Evolutionary conservation across 176 grass and related monocot genomes (phyloP), one percentile per base, ranked within the genome.

Genomic region (Carex myosuroides): DNA sequence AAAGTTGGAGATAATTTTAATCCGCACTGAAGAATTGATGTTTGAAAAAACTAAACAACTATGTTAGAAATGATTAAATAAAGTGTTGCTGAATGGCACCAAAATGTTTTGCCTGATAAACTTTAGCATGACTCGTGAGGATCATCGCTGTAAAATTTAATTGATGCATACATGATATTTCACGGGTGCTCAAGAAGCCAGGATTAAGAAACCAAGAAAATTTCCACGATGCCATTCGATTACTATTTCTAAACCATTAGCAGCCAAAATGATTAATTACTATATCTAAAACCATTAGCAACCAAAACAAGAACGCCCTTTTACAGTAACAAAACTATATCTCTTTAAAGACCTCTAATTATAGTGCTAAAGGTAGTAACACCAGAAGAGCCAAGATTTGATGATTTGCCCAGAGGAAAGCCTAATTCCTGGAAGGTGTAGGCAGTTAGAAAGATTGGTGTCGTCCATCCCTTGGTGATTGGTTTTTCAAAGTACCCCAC

Each of bases 351-450:
- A 33, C 79, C 59, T 82, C 58, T 83, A 29, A 6, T 65, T 83
- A 29, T 67, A 83, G 46, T 52, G 63, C 35, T 65, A 81, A 64
- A 64, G 37, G 60, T 62, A n/a, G n/a, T 64, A 81, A 81, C 32
- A 48, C 64, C 33, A 46, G 17, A 42, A 11, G 59, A 63, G 56
- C 79, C 37, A 81, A 81, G 79, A 81, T 63, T 26, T 41, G 60
- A 64, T 81, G 60, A 63, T 63, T 63, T 83, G 81, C 58, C 61
- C 44, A 26, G 58, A 55, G 60, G 41, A 69, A 24, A 14, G 17
- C 26, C 73, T 30, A 81, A 81, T 62, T 62, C 79, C 79, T 81
- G 21, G 26, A 62, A 1, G 11, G 9, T 46, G 2, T 41, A 64
- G 39, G 26, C 57, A 60, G 39, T 64, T 81, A 81, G n/a, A 64